Conservation (phyloP, 352 stramenopile genomes). For the Globisporangium spinosum region DNA sequence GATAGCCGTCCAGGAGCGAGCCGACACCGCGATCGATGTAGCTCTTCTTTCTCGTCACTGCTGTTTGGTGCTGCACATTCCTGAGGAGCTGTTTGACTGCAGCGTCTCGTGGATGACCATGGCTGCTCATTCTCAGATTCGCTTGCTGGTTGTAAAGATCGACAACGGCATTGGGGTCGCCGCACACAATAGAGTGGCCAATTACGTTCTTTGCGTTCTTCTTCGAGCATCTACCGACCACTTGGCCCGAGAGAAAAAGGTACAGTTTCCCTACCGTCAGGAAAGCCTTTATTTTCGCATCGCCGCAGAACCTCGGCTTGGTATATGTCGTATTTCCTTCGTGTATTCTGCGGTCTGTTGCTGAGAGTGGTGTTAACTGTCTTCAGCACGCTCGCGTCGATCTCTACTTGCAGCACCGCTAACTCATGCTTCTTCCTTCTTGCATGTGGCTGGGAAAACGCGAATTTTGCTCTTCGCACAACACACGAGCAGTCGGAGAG, state of each 20-base stretch:
- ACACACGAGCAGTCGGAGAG: too few relatives aligned
- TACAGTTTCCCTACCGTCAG: background rate
- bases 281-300: background rate
- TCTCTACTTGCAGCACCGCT: background rate
- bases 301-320: background rate
- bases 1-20: background rate
- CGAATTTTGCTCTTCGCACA: too few relatives aligned
- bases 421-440: background rate
- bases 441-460: background rate
- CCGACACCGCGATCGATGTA: background rate
- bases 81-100: background rate
- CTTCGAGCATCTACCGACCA: background rate
- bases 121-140: background rate
- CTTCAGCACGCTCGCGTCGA: background rate
- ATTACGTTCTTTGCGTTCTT: background rate
- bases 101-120: background rate
- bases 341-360: background rate
- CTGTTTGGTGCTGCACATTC: background rate
- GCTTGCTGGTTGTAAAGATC: background rate
- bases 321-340: background rate
- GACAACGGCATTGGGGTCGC: background rate
- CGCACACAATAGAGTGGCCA: background rate
- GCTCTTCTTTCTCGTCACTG: background rate
- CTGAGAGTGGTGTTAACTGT: background rate
- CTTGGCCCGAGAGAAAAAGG: background rate